Base-by-base conservation (phyloP, 2,329 filamentous ascomycete genomes). In the Dothidotthia symphoricarpi region DNA sequence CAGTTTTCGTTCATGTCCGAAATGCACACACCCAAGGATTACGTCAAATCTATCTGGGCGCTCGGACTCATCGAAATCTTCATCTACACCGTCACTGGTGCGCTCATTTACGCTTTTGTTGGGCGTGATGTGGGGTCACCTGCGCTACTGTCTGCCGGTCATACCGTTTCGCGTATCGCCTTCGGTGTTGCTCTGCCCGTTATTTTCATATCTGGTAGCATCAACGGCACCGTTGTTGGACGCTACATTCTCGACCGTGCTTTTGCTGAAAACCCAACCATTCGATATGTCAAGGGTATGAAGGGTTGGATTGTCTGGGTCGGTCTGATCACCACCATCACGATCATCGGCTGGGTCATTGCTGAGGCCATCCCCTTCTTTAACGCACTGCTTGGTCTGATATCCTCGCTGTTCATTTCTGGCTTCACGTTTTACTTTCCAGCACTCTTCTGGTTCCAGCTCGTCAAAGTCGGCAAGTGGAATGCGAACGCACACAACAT, bases 361-460 rank as follows among this genome's bases (percentile, higher is more conserved):
- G 82, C 84, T 7, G 77, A 83, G 58, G 80, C 81, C 0, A 84
- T 88, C 12, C 85, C 85, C 1, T 78, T 83, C 39, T 88, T 88
- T 69, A 81, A 80, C 59, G 76, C 80, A 33, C 71, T 88, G 3
- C 70, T 88, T n/a, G 80, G 78, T 24, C 67, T 88, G 26, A 78
- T 86, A 37, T 66, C 63, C 3, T 55, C 81, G 4, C 67, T 85
- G 2, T 85, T 86, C 50, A 81, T 78, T 25, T 80, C 74, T 29
- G 85, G 83, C 76, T 87, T 87, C 65, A 83, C 79, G 11, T 77
- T 71, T 43, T 66, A 66, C 48, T 66, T 67, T 51, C 65, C 65
- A 0, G 65, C 43, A 1, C 42, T 66, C 14, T 63, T 67, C 44
- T 69, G 62, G 75, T 68, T 49, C 48, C 42, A 36, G 29, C 36